phyloP scores from a whole-genome alignment of 306 rosid species.

The Canavalia ensiformis region DNA sequence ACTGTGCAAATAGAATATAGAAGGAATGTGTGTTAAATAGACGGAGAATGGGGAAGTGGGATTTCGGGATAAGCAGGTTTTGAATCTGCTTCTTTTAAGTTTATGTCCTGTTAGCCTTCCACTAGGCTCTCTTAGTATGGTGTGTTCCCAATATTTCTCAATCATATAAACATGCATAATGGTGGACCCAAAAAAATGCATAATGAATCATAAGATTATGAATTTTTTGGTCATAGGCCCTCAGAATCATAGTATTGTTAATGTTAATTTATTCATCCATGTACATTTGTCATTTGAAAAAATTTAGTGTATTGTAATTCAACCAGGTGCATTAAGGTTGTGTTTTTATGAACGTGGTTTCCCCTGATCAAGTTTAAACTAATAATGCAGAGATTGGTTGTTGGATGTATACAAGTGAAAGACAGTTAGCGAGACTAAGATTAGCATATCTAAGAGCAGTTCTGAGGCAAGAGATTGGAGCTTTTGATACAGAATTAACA shows the following conservation, averaged over 20 bases:
- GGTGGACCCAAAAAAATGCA: no score
- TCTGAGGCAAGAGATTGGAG: constrained; percentile 83
- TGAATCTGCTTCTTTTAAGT: no score
- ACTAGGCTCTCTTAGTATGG: no score
- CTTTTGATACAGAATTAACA: constrained; percentile 86
- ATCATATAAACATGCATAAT: background rate
- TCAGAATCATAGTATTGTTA: background rate
- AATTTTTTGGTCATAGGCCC: background rate
- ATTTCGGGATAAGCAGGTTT: no score
- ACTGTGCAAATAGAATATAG: no score
- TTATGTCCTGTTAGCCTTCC: no score
- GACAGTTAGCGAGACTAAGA: constrained; percentile 72
- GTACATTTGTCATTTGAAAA: background rate
- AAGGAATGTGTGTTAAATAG: no score
- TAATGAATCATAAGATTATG: background rate
- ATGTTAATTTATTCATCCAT: background rate
- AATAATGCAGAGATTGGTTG: constrained; percentile 72
- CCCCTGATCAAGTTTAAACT: constrained; percentile 18
- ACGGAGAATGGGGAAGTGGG: no score
- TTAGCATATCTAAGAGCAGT: constrained; percentile 77
- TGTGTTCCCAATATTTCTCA: background rate
- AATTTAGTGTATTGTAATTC: background rate
- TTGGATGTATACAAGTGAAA: constrained; percentile 92
- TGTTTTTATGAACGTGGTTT: background rate
- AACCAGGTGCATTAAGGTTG: constrained; percentile 23